Evolutionary conservation across 805 yeast species (phyloP), one percentile per base, ranked within the genome.

Genomic region (Spathaspora girioi): DNA sequence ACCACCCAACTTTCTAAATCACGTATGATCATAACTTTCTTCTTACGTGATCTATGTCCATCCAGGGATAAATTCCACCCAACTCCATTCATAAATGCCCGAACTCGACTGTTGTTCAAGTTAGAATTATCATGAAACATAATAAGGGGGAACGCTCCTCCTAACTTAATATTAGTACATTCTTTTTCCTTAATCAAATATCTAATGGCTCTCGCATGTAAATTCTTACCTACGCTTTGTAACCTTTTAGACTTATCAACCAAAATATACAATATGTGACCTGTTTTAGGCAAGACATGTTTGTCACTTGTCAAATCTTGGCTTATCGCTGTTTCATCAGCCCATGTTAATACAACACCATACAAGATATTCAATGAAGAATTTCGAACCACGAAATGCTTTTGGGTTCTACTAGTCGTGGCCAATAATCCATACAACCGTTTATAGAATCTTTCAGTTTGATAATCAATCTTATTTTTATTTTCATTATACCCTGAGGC

Each of bases 341-440:
- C 75, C 84, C 86, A 81, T 2, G 85, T 81, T 35, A 78, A 63
- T 3, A 79, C 69, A 19, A 82, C 63, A 4, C 87, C 87, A 57
- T 80, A 81, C 10, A 81, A 55, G 15, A 80, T 72, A 53, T 81
- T 80, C 49, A 80, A 70, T 17, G 81, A 71, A 8, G 85, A 76
- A 62, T 83, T 82, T 50, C 84, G 66, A 27, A 82, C 81, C 38
- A 82, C 79, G 63, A 82, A 82, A 61, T 80, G 79, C 50, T 70
- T 74, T 49, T 75, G 79, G 0, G 58, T 54, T 12, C 65, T 65
- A 8, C 60, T 47, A 8, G 65, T 63, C 10, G 66, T 53, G n/a
- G 59, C 60, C 23, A 74, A 59, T 31, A 74, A 65, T 14, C 61
- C 66, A 31, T 63, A 60, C 14, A 74, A 59, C 41, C 65, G 62